Evolutionary conservation across 2,329 filamentous ascomycete species (phyloP), one percentile per base, ranked within the genome.

Genomic region (Colletotrichum tanaceti): DNA sequence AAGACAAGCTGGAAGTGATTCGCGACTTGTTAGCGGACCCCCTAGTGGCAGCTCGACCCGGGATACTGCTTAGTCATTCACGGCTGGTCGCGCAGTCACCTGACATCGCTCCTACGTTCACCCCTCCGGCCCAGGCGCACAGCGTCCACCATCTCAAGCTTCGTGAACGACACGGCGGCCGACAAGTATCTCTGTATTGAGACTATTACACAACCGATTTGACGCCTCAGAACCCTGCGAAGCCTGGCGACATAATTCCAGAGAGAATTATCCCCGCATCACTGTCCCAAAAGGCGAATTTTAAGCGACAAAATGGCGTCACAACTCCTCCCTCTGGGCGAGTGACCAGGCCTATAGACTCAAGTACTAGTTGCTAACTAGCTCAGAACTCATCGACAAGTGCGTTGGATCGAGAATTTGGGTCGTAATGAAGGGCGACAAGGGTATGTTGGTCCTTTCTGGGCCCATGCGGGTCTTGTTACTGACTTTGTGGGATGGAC

Each of bases 361-460:
- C 32, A 54, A 32, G 53, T 32, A n/a, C 22, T 20, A 22, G 50
- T 22, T 44, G 53, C 73, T 77, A 68, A 78, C 73, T 62, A 16
- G 35, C 11, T 20, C 77, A 97, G 96, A 99, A 82, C 89, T 99
- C 78, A 98, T 99, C 80, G 96, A 99, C 85, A 98, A 98, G 82
- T 99, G 96, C 79, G 94, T 99, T 73, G 96, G 96, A 71, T 98
- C 94, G 63, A 92, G 91, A 75, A 98, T 99, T 80, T 98, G 95
- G 94, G 94, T 99, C 72, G 90, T 99, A 75, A 99, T 99, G 96
- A 99, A 99, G 83, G 93, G 94, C 73, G 96, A 98, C 79, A 98
- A 98, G 85, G 96, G 96, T 97, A 82, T 43, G 79, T 20, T 18
- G 13, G 22, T 4, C 9, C 24, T 20, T 16, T 22, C 18, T 13